phyloP scores from a whole-genome alignment of 768 basidiomycete genomes.

The Collybia nuda region DNA sequence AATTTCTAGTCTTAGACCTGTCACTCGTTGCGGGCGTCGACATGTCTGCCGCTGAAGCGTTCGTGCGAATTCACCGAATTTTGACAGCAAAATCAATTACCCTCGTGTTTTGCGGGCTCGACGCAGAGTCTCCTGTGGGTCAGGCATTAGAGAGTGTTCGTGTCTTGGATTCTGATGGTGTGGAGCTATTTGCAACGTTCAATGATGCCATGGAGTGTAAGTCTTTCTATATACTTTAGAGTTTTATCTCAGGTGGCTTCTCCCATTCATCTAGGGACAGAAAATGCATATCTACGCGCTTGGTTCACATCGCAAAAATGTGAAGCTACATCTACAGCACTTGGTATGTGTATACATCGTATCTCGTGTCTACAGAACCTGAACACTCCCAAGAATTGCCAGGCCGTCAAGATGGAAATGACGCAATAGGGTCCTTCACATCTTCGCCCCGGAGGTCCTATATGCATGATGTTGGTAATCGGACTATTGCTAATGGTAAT shows the following conservation, averaged over 20 bases:
- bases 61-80: slow-evolving; percentile 86
- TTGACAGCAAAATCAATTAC: slow-evolving; percentile 74
- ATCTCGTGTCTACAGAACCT: neutral
- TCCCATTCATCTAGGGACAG: slow-evolving; percentile 62
- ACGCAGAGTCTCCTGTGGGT: slow-evolving; percentile 60
- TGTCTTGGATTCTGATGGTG: slow-evolving; percentile 71
- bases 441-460: slow-evolving; percentile 71
- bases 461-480: slow-evolving; percentile 68
- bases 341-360: slow-evolving; percentile 32
- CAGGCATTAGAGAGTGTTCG: slow-evolving; percentile 77
- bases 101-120: slow-evolving; percentile 86
- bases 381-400: slow-evolving; percentile 43
- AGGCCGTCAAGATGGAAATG: slow-evolving; percentile 52
- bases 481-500: slow-evolving; percentile 63
- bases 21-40: slow-evolving; percentile 87
- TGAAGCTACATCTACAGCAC: slow-evolving; percentile 42
- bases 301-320: slow-evolving; percentile 72
- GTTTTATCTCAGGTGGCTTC: neutral
- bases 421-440: slow-evolving; percentile 40
- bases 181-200: slow-evolving; percentile 79
- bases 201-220: slow-evolving; percentile 93
- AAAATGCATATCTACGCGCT: slow-evolving; percentile 86
- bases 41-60: slow-evolving; percentile 93
- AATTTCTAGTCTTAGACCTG: slow-evolving; percentile 89
- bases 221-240: slow-evolving; percentile 22